A percentile compares a stretch with the other conserved stretches of the same genome.
These are phyloP conservation scores for Xylaria venustula DNA, from an alignment of 495 filamentous ascomycete species.

Conservation along the genomic window DNA sequence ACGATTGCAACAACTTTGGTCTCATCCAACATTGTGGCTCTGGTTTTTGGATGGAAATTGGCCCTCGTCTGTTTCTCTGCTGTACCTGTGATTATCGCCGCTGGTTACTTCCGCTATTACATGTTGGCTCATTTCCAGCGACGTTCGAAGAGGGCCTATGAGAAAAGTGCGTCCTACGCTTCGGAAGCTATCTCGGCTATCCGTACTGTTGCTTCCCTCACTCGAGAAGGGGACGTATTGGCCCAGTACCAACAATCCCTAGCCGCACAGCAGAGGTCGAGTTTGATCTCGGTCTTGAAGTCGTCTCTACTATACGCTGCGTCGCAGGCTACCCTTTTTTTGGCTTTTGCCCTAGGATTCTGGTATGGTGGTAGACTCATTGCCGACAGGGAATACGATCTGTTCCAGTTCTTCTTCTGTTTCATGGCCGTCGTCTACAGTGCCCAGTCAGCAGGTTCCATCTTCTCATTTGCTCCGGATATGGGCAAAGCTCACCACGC, in stretches of 20 bases:
- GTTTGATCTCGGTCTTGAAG: conserved; percentile 62
- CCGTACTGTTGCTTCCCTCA: conserved; percentile 88
- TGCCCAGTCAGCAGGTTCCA: conserved; percentile 79
- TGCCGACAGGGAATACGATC: conserved; percentile 58
- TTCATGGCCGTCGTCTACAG: conserved; percentile 79
- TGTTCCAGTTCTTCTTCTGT: conserved; percentile 79
- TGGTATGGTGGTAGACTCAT: conserved; percentile 89
- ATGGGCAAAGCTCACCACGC: conserved; percentile 88
- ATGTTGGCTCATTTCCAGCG: conserved; percentile 74
- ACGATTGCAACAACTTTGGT: conserved; percentile 72
- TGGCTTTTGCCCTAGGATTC: conserved; percentile 81
- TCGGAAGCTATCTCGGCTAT: conserved; percentile 91
- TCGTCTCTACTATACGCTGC: conserved; percentile 74
- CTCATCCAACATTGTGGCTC: conserved; percentile 62
- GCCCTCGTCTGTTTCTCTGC: conserved; percentile 77
- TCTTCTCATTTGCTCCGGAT: conserved; percentile 83
- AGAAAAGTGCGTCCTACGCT: conserved; percentile 74
- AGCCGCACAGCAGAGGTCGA: conserved; percentile 57
- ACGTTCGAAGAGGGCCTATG: conserved; percentile 69
- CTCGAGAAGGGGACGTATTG: conserved; percentile 78
- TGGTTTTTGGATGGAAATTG: conserved; percentile 85
- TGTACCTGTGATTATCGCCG: conserved; percentile 73
- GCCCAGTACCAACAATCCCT: conserved; percentile 68
- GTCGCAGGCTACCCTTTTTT: conserved; percentile 76
- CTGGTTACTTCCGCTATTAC: conserved; percentile 85